Evolutionary conservation across 805 yeast species (phyloP).

Genomic region (Yarrowia divulgata): DNA sequence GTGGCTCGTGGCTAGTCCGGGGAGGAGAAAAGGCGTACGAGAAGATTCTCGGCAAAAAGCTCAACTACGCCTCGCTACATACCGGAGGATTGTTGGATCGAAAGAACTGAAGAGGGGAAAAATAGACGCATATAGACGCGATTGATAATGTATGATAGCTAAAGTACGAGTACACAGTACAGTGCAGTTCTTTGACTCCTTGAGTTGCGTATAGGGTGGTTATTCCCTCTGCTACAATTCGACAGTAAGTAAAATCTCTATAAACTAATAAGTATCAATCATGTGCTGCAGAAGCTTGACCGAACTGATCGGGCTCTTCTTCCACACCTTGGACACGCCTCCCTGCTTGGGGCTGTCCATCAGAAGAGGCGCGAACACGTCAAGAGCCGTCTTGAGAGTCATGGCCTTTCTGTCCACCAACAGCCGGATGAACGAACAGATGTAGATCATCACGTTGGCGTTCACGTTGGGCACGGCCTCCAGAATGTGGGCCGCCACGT

Average conservation of each 20-base stretch:
- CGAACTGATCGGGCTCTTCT: slow-evolving; percentile 22
- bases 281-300: slow-evolving; percentile 27
- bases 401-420: slow-evolving; percentile 47
- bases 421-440: slow-evolving; percentile 53
- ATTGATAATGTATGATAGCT: too few relatives aligned
- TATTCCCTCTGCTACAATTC: too few relatives aligned
- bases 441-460: slow-evolving; percentile 54
- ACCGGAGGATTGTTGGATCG: slow-evolving; percentile 20
- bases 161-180: too few relatives aligned
- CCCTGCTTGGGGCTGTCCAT: slow-evolving; percentile 42
- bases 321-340: slow-evolving; percentile 25
- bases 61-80: slow-evolving; percentile 10
- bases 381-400: slow-evolving; percentile 44
- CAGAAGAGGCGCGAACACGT: slow-evolving; percentile 50
- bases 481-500: slow-evolving; percentile 50
- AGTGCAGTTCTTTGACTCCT: too few relatives aligned
- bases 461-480: slow-evolving; percentile 55
- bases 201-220: too few relatives aligned
- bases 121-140: background rate
- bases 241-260: too few relatives aligned
- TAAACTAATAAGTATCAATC: slow-evolving; percentile 26
- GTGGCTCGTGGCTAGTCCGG: slow-evolving; percentile 61
- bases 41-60: slow-evolving; percentile 46
- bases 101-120: background rate
- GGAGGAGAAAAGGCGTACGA: slow-evolving; percentile 26